phyloP scores from a whole-genome alignment of 75 land plant species.

The Pinus tabuliformis region DNA sequence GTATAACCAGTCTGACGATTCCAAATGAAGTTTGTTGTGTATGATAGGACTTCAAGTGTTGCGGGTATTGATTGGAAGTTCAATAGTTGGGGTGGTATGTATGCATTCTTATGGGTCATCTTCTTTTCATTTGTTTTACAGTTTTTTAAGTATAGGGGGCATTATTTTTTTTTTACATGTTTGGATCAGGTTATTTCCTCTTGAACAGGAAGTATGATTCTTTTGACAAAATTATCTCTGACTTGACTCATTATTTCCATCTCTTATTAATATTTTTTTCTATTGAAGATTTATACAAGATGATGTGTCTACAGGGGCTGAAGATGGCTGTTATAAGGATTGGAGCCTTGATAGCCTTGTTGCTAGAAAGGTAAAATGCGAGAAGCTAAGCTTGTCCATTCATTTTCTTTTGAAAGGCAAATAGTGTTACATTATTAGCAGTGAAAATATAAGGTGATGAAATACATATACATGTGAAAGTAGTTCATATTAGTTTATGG shows the following conservation, averaged over 20 bases:
- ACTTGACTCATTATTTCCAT: neutral
- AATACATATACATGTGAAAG: neutral
- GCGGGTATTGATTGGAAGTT: conserved; percentile 97
- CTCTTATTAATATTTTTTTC: neutral
- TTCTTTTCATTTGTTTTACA: conserved; percentile 1
- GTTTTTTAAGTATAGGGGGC: neutral
- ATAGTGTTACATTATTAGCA: neutral
- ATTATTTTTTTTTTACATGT: conserved; percentile 1
- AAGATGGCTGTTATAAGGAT: conserved; percentile 71
- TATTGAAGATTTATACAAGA: neutral
- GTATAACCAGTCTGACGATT: conserved; percentile 2
- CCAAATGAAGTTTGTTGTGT: conserved; percentile 61
- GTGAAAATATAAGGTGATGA: neutral
- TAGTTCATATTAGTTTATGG: neutral
- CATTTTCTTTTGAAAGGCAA: neutral
- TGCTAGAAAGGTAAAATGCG: conserved; percentile 70
- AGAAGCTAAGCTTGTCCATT: neutral
- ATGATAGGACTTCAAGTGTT: conserved; percentile 22
- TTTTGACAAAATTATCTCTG: neutral
- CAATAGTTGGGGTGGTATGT: conserved; percentile 91
- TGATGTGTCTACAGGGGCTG: conserved; percentile 30
- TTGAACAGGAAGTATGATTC: neutral
- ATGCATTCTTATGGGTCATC: conserved; percentile 4
- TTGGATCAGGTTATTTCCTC: neutral
- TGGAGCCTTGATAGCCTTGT: conserved; percentile 80